These are phyloP conservation scores for Starmerella roubikii DNA, from an alignment of 805 yeast species.

Conservation along the genomic window DNA sequence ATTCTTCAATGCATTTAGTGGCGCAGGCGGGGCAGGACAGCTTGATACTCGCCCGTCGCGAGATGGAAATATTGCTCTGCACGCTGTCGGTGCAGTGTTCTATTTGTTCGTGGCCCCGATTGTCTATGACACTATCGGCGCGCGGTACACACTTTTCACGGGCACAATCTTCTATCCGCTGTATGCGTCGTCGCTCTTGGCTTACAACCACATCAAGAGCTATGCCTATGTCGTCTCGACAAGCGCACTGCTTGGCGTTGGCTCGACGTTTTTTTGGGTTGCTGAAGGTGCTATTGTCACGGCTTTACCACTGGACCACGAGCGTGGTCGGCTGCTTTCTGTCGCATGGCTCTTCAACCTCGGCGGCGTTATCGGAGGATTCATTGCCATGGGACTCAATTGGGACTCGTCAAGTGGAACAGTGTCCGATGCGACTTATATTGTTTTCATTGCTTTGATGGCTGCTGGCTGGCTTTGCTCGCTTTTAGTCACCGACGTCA, in stretches of 20 bases:
- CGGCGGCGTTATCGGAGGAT: constrained; percentile 49
- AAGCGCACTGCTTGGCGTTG: constrained; percentile 45
- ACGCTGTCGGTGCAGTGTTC: constrained; percentile 22
- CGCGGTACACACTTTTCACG: constrained; percentile 28
- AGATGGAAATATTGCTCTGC: constrained; percentile 24
- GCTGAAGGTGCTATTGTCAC: constrained; percentile 46
- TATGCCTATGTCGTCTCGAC: constrained; percentile 41
- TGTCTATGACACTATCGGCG: constrained; percentile 23
- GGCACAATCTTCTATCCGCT: constrained; percentile 46
- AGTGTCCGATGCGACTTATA: constrained; percentile 38
- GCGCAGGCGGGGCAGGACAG: constrained; percentile 26
- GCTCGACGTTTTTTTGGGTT: constrained; percentile 45
- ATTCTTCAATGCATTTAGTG: constrained; percentile 25
- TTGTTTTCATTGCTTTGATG: constrained; percentile 44
- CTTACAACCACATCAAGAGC: constrained; percentile 35
- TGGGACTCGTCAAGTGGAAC: constrained; percentile 28
- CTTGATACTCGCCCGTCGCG: constrained; percentile 22
- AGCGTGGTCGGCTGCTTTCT: constrained; percentile 41
- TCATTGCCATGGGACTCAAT: constrained; percentile 43
- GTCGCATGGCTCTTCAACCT: constrained; percentile 49
- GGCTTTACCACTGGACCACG: constrained; percentile 39
- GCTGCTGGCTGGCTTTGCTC: constrained; percentile 32
- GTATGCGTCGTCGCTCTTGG: constrained; percentile 39
- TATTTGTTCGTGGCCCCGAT: constrained; percentile 24
- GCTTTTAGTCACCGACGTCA: constrained; percentile 8